phyloP scores from a whole-genome alignment of 495 filamentous ascomycete genomes.

The Darksidea phi region DNA sequence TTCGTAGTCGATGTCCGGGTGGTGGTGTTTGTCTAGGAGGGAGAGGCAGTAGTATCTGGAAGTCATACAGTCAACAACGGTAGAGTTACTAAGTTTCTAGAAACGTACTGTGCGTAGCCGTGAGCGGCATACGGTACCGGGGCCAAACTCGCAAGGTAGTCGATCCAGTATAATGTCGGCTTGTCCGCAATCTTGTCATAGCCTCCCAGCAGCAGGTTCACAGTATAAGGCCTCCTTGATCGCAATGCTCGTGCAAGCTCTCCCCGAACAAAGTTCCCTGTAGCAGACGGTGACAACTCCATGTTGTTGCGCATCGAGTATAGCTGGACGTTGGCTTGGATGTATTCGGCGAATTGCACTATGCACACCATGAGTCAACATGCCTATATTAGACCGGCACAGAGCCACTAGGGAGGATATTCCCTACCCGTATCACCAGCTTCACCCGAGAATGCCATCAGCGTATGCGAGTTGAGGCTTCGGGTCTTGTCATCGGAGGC shows the following conservation, averaged over 20 bases:
- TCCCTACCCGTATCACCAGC: conserved; percentile 86
- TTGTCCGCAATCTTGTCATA: conserved; percentile 83
- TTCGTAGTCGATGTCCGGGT: conserved; percentile 84
- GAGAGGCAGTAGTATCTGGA: conserved; percentile 86
- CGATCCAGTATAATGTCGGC: conserved; percentile 92
- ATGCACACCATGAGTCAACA: conserved; percentile 5
- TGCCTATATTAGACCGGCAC: neutral
- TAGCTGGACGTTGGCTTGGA: conserved; percentile 96
- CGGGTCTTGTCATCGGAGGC: conserved; percentile 95
- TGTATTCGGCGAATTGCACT: conserved; percentile 99
- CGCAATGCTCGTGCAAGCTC: conserved; percentile 87
- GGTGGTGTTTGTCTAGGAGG: conserved; percentile 96
- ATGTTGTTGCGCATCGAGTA: conserved; percentile 97
- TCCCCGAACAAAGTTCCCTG: conserved; percentile 86
- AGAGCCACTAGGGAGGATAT: neutral
- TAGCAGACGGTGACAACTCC: conserved; percentile 81
- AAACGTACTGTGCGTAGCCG: conserved; percentile 89
- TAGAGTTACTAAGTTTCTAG: neutral
- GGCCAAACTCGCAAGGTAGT: conserved; percentile 89
- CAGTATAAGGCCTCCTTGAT: conserved; percentile 88
- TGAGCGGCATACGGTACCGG: conserved; percentile 92
- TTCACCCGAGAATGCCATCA: conserved; percentile 97
- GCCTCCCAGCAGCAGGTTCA: conserved; percentile 92
- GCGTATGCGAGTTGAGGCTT: conserved; percentile 80
- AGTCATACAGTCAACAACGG: neutral